Base-by-base conservation (phyloP, 495 filamentous ascomycete genomes). In the Aspergillus nanangensis region DNA sequence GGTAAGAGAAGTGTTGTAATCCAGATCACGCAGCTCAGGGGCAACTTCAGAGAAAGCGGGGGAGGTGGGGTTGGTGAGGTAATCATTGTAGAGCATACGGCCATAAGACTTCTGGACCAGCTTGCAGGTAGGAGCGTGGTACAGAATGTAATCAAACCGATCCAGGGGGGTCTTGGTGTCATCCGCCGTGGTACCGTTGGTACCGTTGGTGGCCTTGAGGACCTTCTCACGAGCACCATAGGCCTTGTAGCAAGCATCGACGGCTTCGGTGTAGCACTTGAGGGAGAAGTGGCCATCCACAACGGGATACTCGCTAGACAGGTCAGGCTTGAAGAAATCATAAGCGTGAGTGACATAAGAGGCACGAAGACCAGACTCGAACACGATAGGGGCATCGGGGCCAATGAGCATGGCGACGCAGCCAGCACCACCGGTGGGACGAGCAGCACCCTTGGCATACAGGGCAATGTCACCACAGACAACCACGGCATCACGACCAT, bases 251-350 rank as follows among this genome's bases (percentile, higher is more conserved):
- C 93, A 94, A 40, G 81, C 81, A 61, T 98, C 94, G 14, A 97
- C 87, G 31, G 94, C 90, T 74, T 95, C 83, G 48, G 83, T 94
- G 72, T 98, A 98, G 82, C 94, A 98, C 63, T 77, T 82, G 64
- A 96, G 77, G 35, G 91, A 96, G 79, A 82, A 96, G 60, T 96
- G 91, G 42, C 93, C 93, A 62, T 98, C 93, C 25, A 98, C 93
- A 56, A 92, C 81, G 38, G 93, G 93, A 71, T 98, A 98, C 68
- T 98, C 93, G 79, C 88, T 94, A 48, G 90, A 95, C 41, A 98
- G 76, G 66, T 98, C 93, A 56, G 93, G 87, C 82, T 98, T 98
- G 82, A 94, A 98, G 74, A 98, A 98, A 67, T 98, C 93, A 72
- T 97, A 98, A 56, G 87, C 88, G 69, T 98, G 93, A 58, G 81